Evolutionary conservation across 176 grass and related monocot species (phyloP).

Genomic region (Oryza australiensis): DNA sequence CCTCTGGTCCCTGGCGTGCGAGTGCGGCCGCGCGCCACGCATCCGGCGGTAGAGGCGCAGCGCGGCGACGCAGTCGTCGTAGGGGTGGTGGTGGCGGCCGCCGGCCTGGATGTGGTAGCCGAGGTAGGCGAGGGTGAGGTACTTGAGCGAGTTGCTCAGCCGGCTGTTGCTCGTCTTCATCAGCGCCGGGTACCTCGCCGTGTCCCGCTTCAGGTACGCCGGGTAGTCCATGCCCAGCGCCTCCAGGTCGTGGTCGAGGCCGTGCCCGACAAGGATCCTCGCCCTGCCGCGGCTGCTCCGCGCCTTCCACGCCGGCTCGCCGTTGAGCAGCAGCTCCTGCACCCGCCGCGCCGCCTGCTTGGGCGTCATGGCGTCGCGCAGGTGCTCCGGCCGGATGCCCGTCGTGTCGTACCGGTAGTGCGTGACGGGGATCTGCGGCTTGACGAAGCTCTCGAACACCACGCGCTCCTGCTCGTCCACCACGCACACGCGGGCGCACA

Average conservation of each 20-base stretch:
- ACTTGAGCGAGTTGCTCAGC: constrained; percentile 79
- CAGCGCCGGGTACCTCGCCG: constrained; percentile 74
- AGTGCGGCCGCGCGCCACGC: constrained; percentile 33
- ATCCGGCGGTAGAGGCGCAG: constrained; percentile 66
- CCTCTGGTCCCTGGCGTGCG: constrained; percentile 17
- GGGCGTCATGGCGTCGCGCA: constrained; percentile 44
- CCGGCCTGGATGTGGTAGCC: constrained; percentile 53
- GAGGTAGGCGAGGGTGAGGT: constrained; percentile 63
- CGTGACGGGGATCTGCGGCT: constrained; percentile 66
- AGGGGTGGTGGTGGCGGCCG: constrained; percentile 45
- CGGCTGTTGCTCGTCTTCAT: constrained; percentile 85
- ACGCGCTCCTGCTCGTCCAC: constrained; percentile 60
- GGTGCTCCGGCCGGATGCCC: constrained; percentile 68
- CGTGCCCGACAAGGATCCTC: constrained; percentile 59
- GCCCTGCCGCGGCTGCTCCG: constrained; percentile 34
- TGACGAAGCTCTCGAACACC: constrained; percentile 57
- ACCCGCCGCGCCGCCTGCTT: constrained; percentile 52
- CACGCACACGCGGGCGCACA: constrained; percentile 74
- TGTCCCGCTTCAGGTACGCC: constrained; percentile 64
- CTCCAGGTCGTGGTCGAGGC: constrained; percentile 70
- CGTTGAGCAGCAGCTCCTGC: constrained; percentile 54
- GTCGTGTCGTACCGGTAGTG: constrained; percentile 76
- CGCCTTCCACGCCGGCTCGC: constrained; percentile 67
- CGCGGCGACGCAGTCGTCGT: constrained; percentile 66
- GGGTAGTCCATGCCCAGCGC: constrained; percentile 71